Percentiles rank a stretch among this genome's conserved stretches.
These are phyloP conservation scores for Oryza australiensis DNA, from an alignment of 176 grass and related monocot genomes.

Conservation along the genomic window DNA sequence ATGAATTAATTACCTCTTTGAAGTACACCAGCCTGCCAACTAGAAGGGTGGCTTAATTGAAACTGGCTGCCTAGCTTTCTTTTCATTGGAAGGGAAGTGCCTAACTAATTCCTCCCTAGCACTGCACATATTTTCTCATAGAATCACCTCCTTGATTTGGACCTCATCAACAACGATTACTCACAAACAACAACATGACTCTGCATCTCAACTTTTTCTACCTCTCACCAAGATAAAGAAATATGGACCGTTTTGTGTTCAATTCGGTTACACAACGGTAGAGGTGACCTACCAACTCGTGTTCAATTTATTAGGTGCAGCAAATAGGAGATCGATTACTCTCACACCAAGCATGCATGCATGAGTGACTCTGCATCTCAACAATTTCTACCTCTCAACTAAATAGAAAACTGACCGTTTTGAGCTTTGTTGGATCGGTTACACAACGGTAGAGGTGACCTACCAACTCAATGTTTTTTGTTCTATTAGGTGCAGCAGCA, in stretches of 20 bases:
- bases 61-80: not conserved
- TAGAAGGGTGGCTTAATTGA: too few species aligned
- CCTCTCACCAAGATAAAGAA: not conserved
- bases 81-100: not conserved
- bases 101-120: not conserved
- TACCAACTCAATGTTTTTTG: not conserved
- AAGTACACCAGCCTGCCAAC: not conserved
- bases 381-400: not conserved
- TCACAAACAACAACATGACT: not conserved
- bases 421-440: constrained; percentile 13
- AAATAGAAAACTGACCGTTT: constrained; percentile 11
- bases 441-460: constrained; percentile 35
- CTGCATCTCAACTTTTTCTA: not conserved
- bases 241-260: constrained; percentile 4
- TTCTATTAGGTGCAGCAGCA: constrained; percentile 1
- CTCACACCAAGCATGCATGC: not conserved
- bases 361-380: not conserved
- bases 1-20: not conserved
- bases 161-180: not conserved
- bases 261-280: constrained; percentile 39
- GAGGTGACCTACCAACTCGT: not conserved
- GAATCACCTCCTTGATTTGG: not conserved
- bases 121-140: not conserved
- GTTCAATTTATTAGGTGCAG: not conserved
- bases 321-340: not conserved